These are phyloP conservation scores for Paramyrothecium roridum DNA, from an alignment of 2,329 filamentous ascomycete species.

Conservation along the genomic window DNA sequence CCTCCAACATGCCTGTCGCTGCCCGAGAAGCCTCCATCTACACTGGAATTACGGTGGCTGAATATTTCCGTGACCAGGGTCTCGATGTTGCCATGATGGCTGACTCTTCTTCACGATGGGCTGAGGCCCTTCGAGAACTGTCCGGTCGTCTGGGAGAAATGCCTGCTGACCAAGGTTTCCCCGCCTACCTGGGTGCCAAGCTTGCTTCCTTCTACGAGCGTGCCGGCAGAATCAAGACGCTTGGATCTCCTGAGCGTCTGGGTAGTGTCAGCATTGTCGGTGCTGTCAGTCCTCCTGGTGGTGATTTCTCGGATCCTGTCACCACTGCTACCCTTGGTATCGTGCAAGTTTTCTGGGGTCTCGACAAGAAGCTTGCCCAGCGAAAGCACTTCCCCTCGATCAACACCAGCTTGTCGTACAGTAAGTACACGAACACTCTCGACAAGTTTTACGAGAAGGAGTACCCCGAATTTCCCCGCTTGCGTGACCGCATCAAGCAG, in stretches of 20 bases:
- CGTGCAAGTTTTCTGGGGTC: slow-evolving; percentile 99
- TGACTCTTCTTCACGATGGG: slow-evolving; percentile 96
- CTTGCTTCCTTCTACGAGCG: slow-evolving; percentile 99
- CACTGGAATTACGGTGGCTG: slow-evolving; percentile 89
- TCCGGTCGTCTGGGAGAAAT: slow-evolving; percentile 98
- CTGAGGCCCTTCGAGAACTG: slow-evolving; percentile 96
- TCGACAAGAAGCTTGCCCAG: slow-evolving; percentile 99
- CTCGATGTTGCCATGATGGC: slow-evolving; percentile 99
- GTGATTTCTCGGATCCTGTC: slow-evolving; percentile 98
- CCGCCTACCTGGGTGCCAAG: slow-evolving; percentile 93
- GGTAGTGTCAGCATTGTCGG: slow-evolving; percentile 98
- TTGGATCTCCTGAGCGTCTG: slow-evolving; percentile 83
- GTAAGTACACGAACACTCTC: slow-evolving; percentile 86
- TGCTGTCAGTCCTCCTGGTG: slow-evolving; percentile 93
- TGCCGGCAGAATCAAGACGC: slow-evolving; percentile 79
- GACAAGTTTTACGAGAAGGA: slow-evolving; percentile 95
- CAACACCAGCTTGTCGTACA: slow-evolving; percentile 93
- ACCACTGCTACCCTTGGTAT: slow-evolving; percentile 92
- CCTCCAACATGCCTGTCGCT: slow-evolving; percentile 99
- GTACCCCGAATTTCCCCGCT: slow-evolving; percentile 87
- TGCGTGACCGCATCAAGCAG: slow-evolving; percentile 91
- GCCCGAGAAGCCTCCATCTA: slow-evolving; percentile 99
- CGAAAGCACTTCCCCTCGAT: slow-evolving; percentile 99
- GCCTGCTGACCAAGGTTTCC: slow-evolving; percentile 99
- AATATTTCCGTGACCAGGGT: slow-evolving; percentile 97